Evolutionary conservation across 768 basidiomycete genomes (phyloP).

Genomic region (Kondoa subrosea): DNA sequence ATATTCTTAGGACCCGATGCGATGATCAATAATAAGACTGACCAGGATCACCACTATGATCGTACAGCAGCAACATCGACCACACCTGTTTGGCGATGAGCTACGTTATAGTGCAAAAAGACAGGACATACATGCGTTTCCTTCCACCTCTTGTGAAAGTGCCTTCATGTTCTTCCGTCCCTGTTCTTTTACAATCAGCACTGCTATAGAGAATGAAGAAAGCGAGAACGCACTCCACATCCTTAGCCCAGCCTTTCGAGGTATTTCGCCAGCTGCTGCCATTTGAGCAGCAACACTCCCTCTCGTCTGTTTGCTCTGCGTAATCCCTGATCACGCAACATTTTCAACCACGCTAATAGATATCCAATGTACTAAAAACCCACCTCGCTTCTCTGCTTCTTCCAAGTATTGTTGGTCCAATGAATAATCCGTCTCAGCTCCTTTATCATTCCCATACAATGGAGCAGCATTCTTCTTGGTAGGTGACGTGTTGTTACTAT

Average conservation of each 20-base stretch:
- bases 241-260: constrained; percentile 27
- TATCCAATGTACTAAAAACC: background rate
- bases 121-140: constrained; percentile 1
- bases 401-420: background rate
- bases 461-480: background rate
- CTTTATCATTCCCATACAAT: background rate
- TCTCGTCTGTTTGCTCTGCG: constrained; percentile 3
- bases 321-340: background rate
- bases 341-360: no score
- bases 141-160: constrained; percentile 23
- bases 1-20: no score
- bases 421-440: background rate
- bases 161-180: constrained; percentile 27
- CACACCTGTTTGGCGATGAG: constrained; percentile 9
- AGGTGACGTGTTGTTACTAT: no score
- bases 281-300: constrained; percentile 19
- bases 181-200: background rate
- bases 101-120: background rate
- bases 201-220: background rate
- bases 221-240: constrained; percentile 21
- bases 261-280: constrained; percentile 29
- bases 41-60: constrained; percentile 25
- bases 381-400: background rate
- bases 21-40: no score
- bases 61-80: constrained; percentile 26